Percentiles rank a stretch among this genome's conserved stretches.
phyloP scores from a whole-genome alignment of 2,329 filamentous ascomycete genomes.

The Penicillium glabrum region DNA sequence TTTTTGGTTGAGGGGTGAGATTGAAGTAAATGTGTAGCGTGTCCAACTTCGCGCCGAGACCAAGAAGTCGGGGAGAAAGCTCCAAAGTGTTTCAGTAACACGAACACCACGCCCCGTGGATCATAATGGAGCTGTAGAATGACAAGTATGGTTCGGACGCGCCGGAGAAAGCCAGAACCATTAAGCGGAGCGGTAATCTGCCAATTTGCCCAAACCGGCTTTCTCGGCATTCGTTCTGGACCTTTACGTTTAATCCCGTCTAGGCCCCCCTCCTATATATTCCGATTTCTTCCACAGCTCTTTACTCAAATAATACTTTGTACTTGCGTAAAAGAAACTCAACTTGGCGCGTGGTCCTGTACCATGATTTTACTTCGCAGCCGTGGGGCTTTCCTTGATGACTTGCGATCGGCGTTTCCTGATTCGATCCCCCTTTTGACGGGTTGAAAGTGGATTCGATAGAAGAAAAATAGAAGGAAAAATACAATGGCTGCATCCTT shows the following conservation, averaged over 20 bases:
- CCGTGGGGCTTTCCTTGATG: conserved; percentile 12
- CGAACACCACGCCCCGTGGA: conserved; percentile 1
- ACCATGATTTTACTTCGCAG: conserved; percentile 15
- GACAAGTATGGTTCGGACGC: conserved; percentile 23
- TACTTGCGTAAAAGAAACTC: not conserved
- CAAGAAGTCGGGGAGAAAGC: not conserved
- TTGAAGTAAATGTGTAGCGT: not conserved
- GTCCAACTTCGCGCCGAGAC: not conserved
- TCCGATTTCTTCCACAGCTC: not conserved
- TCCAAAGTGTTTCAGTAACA: not conserved
- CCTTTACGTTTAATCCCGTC: not conserved
- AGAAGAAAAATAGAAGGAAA: not conserved
- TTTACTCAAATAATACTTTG: not conserved
- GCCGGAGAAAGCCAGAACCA: conserved; percentile 14
- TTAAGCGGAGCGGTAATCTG: conserved; percentile 20
- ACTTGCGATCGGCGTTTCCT: conserved; percentile 14
- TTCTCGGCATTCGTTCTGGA: conserved; percentile 7
- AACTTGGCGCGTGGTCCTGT: not conserved
- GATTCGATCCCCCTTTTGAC: conserved; percentile 14
- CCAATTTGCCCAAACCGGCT: conserved; percentile 2
- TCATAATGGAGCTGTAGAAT: conserved; percentile 15
- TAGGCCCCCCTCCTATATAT: not conserved
- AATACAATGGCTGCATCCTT: not conserved
- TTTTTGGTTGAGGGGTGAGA: not conserved
- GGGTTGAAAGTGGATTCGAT: conserved; percentile 1